Evolutionary conservation across 2,329 filamentous ascomycete genomes (phyloP), one percentile per base, ranked within the genome.

Genomic region (Zalaria sp.): DNA sequence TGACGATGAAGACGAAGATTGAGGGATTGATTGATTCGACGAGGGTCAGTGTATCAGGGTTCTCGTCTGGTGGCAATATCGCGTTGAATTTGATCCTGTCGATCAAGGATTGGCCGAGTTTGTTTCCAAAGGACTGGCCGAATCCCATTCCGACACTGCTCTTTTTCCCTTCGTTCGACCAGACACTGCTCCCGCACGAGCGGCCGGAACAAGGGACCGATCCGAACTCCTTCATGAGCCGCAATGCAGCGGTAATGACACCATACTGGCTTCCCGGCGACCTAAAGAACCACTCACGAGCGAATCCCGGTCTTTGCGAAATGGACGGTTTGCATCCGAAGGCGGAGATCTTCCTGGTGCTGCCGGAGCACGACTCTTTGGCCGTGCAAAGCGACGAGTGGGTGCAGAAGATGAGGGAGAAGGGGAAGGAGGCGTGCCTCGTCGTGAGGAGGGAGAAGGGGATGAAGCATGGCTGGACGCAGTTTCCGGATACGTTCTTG

Each of bases 1-100:
- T 10, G 41, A 43, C 26, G 37, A 45, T 9, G 40, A 42, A 36
- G 44, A 39, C 4, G 18, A 18, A 18, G 18, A 44, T 38, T 32
- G 42, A 39, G n/a, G 36, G 41, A 5, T 48, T 55, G 34, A 56
- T 66, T 5, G 65, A 69, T 47, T 53, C 59, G 4, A 51, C 53
- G 1, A 57, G 57, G 4, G 57, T 69, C 4, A 55, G 57, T 18
- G 56, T 69, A 25, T 64, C 63, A 2, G 66, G 66, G 18, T 68
- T 68, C 50, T 65, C 61, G 27, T 61, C 60, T 8, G 66, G 66
- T 28, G 66, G 64, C 18, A 69, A 68, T 43, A 61, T 69, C n/a
- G 66, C 65, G 0, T 51, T 68, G 37, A 65, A 66, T 44, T 58
- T 64, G 50, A 61, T 56, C 10, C 46, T 64, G 2, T 57, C 54